Percentiles rank a stretch among this genome's conserved stretches.
phyloP scores from a whole-genome alignment of 1,139 yeast genomes.

The Pichia norvegensis region DNA sequence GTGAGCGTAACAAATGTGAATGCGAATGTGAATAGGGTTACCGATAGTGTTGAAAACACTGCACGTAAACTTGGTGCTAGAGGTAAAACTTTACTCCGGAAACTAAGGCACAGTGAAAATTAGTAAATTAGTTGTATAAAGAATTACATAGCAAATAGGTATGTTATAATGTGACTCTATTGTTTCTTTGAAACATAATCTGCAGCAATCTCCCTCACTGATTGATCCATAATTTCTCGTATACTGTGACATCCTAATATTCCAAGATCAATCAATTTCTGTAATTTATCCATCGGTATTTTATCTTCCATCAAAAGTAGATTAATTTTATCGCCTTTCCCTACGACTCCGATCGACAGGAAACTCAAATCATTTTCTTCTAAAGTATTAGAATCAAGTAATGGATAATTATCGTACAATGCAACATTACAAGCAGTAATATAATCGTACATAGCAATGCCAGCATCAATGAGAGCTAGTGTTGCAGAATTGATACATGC shows the following conservation, averaged over 20 bases:
- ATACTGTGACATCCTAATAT: constrained; percentile 84
- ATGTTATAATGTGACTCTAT: too few species aligned
- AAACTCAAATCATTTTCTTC: constrained; percentile 82
- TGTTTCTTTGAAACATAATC: constrained; percentile 24
- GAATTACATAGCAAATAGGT: too few species aligned
- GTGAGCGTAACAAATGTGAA: not conserved
- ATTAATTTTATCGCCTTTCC: constrained; percentile 66
- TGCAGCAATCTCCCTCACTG: constrained; percentile 47
- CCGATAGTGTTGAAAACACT: constrained; percentile 10
- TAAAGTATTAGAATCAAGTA: constrained; percentile 71
- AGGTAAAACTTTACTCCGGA: constrained; percentile 7
- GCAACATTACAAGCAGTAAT: constrained; percentile 80
- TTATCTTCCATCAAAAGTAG: constrained; percentile 72
- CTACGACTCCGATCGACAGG: constrained; percentile 78
- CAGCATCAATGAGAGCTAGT: constrained; percentile 88
- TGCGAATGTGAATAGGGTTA: constrained; percentile 2
- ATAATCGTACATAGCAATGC: constrained; percentile 89
- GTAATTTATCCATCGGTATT: constrained; percentile 75
- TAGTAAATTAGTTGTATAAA: not conserved
- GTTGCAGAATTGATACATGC: constrained; percentile 83
- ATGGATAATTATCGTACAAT: constrained; percentile 54
- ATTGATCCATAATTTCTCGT: constrained; percentile 78
- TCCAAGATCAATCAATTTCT: constrained; percentile 71
- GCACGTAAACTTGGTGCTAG: constrained; percentile 9
- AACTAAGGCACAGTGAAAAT: constrained; percentile 1